Evolutionary conservation across 768 basidiomycete species (phyloP).

Genomic region (Suillus americanus): DNA sequence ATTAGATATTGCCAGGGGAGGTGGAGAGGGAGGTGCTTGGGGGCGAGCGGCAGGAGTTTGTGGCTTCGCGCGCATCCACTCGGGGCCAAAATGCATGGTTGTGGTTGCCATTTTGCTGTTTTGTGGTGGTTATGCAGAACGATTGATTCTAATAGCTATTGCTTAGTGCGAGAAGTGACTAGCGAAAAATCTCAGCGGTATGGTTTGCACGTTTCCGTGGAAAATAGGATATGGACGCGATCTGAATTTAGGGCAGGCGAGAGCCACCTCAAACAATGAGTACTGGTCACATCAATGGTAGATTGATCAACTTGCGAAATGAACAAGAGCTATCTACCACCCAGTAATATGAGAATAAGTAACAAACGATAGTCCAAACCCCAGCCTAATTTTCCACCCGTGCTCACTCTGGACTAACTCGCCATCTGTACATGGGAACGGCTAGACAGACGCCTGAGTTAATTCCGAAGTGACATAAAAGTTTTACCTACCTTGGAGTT

Average conservation of each 20-base stretch:
- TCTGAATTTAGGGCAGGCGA: constrained; percentile 34
- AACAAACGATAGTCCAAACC: not conserved
- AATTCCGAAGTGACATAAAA: not conserved
- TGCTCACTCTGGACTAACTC: constrained; percentile 44
- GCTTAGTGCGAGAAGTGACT: constrained; percentile 17
- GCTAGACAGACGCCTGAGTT: constrained; percentile 36
- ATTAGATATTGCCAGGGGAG: constrained; percentile 40
- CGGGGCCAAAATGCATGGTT: constrained; percentile 88
- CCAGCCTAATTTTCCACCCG: not conserved
- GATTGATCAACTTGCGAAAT: not conserved
- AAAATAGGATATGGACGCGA: constrained; percentile 22
- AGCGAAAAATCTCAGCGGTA: constrained; percentile 15
- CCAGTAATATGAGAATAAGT: constrained; percentile 2
- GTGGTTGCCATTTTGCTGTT: constrained; percentile 46
- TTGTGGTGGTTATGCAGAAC: constrained; percentile 9
- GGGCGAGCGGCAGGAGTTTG: constrained; percentile 47
- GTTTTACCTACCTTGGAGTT: constrained; percentile 71
- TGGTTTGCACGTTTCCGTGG: constrained; percentile 21
- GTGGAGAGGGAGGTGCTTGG: constrained; percentile 60
- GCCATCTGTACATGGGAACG: constrained; percentile 70
- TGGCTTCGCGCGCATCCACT: constrained; percentile 89
- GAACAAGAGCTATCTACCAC: not conserved
- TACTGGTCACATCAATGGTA: not conserved
- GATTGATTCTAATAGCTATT: constrained; percentile 11
- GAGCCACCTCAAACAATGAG: constrained; percentile 2